A percentile compares a stretch with the other conserved stretches of the same genome.
phyloP scores from a whole-genome alignment of 208 protist genomes.

The Trypanosoma conorhini region DNA sequence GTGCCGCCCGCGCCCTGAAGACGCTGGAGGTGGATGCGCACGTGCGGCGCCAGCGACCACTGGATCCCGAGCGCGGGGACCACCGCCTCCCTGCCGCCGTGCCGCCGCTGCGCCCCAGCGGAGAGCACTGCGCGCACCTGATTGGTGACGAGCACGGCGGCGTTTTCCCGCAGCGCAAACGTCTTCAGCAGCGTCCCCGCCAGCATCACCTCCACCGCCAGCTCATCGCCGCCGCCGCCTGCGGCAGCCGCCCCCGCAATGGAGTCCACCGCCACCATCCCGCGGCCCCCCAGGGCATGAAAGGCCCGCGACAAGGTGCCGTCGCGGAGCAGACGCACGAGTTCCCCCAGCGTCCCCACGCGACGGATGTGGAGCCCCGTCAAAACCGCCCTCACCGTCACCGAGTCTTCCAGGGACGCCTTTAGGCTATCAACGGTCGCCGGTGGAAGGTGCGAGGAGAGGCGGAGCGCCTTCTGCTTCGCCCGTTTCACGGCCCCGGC shows the following conservation, averaged over 20 bases:
- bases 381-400: constrained; percentile 43
- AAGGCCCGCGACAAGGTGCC: constrained; percentile 34
- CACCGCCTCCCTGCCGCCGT: constrained; percentile 10
- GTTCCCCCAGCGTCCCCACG: constrained; percentile 35
- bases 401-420: constrained; percentile 6
- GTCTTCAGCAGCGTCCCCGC: constrained; percentile 39
- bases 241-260: constrained; percentile 45
- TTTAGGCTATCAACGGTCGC: constrained; percentile 22
- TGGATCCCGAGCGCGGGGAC: constrained; percentile 56
- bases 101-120: background rate
- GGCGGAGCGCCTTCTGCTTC: constrained; percentile 19
- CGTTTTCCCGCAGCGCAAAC: constrained; percentile 37
- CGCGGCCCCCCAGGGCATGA: constrained; percentile 22
- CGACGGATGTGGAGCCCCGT: constrained; percentile 46
- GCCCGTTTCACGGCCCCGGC: constrained; percentile 14
- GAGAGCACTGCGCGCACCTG: constrained; percentile 38
- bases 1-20: background rate
- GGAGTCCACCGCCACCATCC: constrained; percentile 70
- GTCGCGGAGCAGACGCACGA: constrained; percentile 35
- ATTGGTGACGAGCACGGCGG: constrained; percentile 60
- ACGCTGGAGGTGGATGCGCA: constrained; percentile 46
- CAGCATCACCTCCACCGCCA: constrained; percentile 17
- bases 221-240: background rate
- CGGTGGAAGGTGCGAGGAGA: constrained; percentile 23
- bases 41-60: constrained; percentile 50